Evolutionary conservation across 805 yeast genomes (phyloP), one percentile per base, ranked within the genome.

Genomic region (Barnettozyma pratensis): DNA sequence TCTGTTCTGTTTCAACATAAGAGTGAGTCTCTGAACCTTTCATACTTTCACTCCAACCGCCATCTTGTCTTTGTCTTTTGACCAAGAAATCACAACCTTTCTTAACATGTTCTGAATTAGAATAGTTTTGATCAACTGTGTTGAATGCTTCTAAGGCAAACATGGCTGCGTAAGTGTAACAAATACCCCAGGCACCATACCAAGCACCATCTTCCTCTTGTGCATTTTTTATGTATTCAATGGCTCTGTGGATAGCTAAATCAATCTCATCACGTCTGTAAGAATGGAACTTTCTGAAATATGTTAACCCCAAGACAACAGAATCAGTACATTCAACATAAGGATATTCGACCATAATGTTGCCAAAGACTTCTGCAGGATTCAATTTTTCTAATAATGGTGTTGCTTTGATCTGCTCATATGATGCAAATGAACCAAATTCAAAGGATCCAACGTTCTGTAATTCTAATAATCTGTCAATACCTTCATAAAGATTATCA

Each of bases 171-270:
- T 94, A 94, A 0, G 97, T 87, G 63, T 76, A 90, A 63, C 99
- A 94, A 5, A 94, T 83, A 36, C 99, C 99, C 99, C 99, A 94
- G 38, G 89, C 82, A 1, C 99, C 99, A 64, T 91, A 95, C 98
- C 98, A 94, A 11, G 96, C 83, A 0, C 99, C 99, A 65, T 94
- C 96, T 0, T 61, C 59, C 40, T 73, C 71, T 66, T 94, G 99
- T 3, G 79, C 78, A 3, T 71, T 65, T 44, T 77, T 78, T 40
- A 94, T 87, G 59, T 85, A 94, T 4, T 75, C 65, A 12, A 88
- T 75, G 0, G 97, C 98, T 46, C 80, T 74, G 4, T 77, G 72
- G 41, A 94, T 86, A 0, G 97, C 83, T n/a, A 68, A 51, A 45
- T 74, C 69, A 31, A 94, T 84, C 32, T 87, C 90, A 5, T 72